Evolutionary conservation across 768 basidiomycete species (phyloP).

Genomic region (Naganishia randhawae): DNA sequence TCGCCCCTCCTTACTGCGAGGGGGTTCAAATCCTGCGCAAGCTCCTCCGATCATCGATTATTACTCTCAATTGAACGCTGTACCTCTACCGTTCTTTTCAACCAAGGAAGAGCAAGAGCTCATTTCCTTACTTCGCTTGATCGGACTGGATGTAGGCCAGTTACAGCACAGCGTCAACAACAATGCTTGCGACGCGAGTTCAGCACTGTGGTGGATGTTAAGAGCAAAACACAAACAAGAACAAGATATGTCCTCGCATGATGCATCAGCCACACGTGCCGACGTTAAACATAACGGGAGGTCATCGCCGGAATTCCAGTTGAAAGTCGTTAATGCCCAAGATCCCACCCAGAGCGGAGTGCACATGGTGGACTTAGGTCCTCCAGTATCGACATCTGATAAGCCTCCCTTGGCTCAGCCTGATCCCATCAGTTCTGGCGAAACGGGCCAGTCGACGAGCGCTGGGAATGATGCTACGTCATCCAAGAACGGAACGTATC

Average conservation of each 20-base stretch:
- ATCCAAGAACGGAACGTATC: not conserved
- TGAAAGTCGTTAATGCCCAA: not conserved
- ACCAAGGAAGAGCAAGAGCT: conserved; percentile 75
- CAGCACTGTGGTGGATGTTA: conserved; percentile 95
- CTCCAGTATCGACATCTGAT: not conserved
- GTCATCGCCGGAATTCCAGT: not conserved
- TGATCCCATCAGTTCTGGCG: not conserved
- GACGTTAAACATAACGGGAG: not conserved
- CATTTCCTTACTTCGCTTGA: conserved; percentile 64
- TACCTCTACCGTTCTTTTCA: conserved; percentile 72
- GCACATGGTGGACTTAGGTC: not conserved
- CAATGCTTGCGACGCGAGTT: conserved; percentile 86
- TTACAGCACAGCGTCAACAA: conserved; percentile 87
- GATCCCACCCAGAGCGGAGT: not conserved
- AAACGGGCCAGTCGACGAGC: not conserved
- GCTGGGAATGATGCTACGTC: not conserved
- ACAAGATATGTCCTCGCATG: not conserved
- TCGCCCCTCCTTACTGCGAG: conserved; percentile 39
- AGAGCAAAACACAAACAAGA: conserved; percentile 49
- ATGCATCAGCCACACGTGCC: too few relatives aligned
- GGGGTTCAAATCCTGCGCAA: conserved; percentile 57
- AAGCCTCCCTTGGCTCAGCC: not conserved
- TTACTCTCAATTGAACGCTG: conserved; percentile 43
- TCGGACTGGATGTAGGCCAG: conserved; percentile 91
- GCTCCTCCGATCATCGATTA: conserved; percentile 53